A percentile compares a stretch with the other conserved stretches of the same genome.
Conservation (phyloP, 2,329 filamentous ascomycete genomes). For the Trichoderma pleuroti region DNA sequence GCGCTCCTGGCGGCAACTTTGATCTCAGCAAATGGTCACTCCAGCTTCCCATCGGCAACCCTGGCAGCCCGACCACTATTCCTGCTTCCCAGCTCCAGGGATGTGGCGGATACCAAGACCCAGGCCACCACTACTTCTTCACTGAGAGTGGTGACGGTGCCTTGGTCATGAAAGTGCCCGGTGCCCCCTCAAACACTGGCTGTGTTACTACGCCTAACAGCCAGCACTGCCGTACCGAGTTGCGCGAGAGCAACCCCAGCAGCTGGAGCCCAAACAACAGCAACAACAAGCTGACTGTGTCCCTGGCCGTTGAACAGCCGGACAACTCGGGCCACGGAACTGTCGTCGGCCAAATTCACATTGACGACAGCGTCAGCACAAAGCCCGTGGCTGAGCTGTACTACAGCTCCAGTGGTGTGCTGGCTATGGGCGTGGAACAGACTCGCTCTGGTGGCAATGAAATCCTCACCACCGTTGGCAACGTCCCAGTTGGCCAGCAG, state of each 20-base stretch:
- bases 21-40: slow-evolving; percentile 35
- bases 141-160: slow-evolving; percentile 32
- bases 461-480: slow-evolving; percentile 33
- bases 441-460: slow-evolving; percentile 32
- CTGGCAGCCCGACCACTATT: slow-evolving; percentile 26
- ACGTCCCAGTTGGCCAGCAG: slow-evolving; percentile 32
- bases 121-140: slow-evolving; percentile 34
- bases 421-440: slow-evolving; percentile 37
- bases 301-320: slow-evolving; percentile 33
- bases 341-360: slow-evolving; percentile 37
- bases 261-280: slow-evolving; percentile 33
- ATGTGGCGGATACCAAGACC: slow-evolving; percentile 34
- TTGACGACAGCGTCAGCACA: slow-evolving; percentile 33
- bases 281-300: slow-evolving; percentile 15
- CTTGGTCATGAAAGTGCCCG: slow-evolving; percentile 40
- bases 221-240: slow-evolving; percentile 41
- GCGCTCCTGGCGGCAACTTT: slow-evolving; percentile 29
- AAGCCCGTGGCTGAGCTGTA: slow-evolving; percentile 42
- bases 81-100: slow-evolving; percentile 31
- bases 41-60: slow-evolving; percentile 37
- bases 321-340: slow-evolving; percentile 33
- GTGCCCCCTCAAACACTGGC: slow-evolving; percentile 29
- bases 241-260: slow-evolving; percentile 36
- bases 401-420: slow-evolving; percentile 32
- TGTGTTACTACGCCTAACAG: slow-evolving; percentile 41